Conservation (phyloP, 192 early-diverging fungal genomes). For the Phlyctochytrium arcticum region DNA sequence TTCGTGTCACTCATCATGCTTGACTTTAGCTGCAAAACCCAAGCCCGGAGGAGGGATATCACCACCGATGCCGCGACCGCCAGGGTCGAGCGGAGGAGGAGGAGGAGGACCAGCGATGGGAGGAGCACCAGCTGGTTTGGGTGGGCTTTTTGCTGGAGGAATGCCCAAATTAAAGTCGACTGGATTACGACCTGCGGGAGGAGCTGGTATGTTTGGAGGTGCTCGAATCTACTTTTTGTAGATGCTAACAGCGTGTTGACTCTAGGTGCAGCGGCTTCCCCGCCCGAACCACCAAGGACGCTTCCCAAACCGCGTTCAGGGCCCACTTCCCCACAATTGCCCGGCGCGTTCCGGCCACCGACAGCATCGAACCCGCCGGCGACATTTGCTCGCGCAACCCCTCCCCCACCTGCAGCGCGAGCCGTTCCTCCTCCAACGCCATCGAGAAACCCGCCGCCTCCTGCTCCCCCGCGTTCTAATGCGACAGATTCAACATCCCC, state of each 20-base stretch:
- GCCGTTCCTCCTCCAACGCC: conserved; percentile 25
- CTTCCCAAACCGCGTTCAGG: conserved; percentile 18
- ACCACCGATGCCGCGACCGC: conserved; percentile 22
- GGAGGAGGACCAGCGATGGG: conserved; percentile 10
- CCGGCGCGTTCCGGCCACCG: conserved; percentile 16
- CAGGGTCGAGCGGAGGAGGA: conserved; percentile 22
- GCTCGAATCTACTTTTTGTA: too few relatives aligned
- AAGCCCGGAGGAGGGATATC: conserved; percentile 7
- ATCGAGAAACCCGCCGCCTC: conserved; percentile 17
- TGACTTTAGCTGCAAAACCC: not conserved
- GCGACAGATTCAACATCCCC: conserved; percentile 18
- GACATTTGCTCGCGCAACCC: not conserved
- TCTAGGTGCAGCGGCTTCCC: not conserved
- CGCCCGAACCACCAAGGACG: conserved; percentile 1
- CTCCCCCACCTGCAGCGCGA: conserved; percentile 5
- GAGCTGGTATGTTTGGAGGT: conserved; percentile 2
- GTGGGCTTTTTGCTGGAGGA: conserved; percentile 55
- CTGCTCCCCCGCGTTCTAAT: conserved; percentile 4
- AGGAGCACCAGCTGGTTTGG: conserved; percentile 39
- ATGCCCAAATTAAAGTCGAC: conserved; percentile 53
- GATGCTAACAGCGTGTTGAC: too few relatives aligned
- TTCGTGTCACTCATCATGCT: too few relatives aligned
- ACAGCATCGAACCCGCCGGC: conserved; percentile 12
- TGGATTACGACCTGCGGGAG: conserved; percentile 1
- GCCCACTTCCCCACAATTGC: not conserved